phyloP scores from a whole-genome alignment of 2,329 filamentous ascomycete species.

The Pseudophaeomoniella oleicola region DNA sequence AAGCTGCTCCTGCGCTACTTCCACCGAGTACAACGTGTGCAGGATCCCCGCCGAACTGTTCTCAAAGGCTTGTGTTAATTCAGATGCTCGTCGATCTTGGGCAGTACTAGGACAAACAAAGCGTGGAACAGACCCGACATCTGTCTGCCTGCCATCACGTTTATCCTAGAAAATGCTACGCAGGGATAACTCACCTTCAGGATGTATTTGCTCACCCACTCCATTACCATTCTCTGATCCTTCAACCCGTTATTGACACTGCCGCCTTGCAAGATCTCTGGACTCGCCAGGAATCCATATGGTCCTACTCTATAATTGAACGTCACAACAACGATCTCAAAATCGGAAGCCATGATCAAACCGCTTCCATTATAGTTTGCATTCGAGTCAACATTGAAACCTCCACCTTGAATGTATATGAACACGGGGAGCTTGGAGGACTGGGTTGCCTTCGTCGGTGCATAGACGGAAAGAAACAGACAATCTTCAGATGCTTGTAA shows the following conservation, averaged over 20 bases:
- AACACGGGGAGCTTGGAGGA: slow-evolving; percentile 48
- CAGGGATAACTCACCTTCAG: too few species aligned
- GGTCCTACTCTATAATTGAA: slow-evolving; percentile 66
- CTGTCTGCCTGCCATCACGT: too few species aligned
- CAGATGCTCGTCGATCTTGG: too few species aligned
- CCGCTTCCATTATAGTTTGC: slow-evolving; percentile 46
- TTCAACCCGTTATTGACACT: slow-evolving; percentile 54
- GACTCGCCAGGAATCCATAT: slow-evolving; percentile 55
- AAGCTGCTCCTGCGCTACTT: slow-evolving; percentile 50
- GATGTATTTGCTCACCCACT: slow-evolving; percentile 60
- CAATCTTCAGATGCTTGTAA: slow-evolving; percentile 27
- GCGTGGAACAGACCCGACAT: slow-evolving; percentile 20
- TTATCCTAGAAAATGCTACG: too few species aligned
- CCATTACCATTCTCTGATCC: slow-evolving; percentile 53
- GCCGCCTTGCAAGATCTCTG: slow-evolving; percentile 38
- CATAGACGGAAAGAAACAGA: slow-evolving; percentile 27
- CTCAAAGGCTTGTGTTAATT: too few species aligned
- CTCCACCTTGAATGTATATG: slow-evolving; percentile 47
- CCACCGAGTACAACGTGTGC: slow-evolving; percentile 54
- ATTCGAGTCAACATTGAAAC: slow-evolving; percentile 45
- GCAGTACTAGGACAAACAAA: too few species aligned
- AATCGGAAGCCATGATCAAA: slow-evolving; percentile 41
- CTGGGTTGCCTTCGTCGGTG: slow-evolving; percentile 17
- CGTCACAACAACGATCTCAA: slow-evolving; percentile 52
- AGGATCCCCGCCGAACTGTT: slow-evolving; percentile 59